Evolutionary conservation across 139 green algal genomes (phyloP).

Genomic region (Picochlorum sp.): DNA sequence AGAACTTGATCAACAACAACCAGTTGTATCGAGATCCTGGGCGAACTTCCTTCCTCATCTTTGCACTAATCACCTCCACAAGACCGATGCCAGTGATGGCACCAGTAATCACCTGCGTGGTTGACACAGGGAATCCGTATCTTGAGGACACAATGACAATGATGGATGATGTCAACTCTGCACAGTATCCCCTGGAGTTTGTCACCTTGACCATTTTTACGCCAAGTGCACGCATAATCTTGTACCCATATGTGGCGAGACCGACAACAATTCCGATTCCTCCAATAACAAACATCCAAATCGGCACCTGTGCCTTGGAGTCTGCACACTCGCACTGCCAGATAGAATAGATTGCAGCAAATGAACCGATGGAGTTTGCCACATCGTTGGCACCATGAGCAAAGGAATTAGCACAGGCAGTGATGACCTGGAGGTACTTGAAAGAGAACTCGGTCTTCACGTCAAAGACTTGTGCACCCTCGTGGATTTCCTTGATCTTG

Average conservation of each 20-base stretch:
- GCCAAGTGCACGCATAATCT: slow-evolving; percentile 54
- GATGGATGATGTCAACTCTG: slow-evolving; percentile 51
- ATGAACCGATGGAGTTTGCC: slow-evolving; percentile 67
- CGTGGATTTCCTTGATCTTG: slow-evolving; percentile 41
- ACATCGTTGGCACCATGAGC: slow-evolving; percentile 81
- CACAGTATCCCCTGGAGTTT: slow-evolving; percentile 51
- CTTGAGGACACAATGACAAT: slow-evolving; percentile 47
- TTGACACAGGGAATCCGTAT: slow-evolving; percentile 59
- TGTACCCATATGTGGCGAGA: slow-evolving; percentile 65
- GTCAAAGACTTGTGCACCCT: slow-evolving; percentile 61
- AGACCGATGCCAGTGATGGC: slow-evolving; percentile 45
- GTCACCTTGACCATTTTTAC: slow-evolving; percentile 51
- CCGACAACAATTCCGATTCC: slow-evolving; percentile 69
- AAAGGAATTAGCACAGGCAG: slow-evolving; percentile 74
- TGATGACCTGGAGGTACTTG: slow-evolving; percentile 70
- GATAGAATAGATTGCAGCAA: slow-evolving; percentile 54
- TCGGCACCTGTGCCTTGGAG: slow-evolving; percentile 26
- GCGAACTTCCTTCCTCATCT: not conserved
- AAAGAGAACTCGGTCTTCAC: slow-evolving; percentile 56
- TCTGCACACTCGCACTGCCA: slow-evolving; percentile 20
- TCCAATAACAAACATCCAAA: slow-evolving; percentile 74
- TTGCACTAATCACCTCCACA: slow-evolving; percentile 30
- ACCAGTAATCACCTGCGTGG: slow-evolving; percentile 58
- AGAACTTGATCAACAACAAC: slow-evolving; percentile 27
- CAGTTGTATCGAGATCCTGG: slow-evolving; percentile 35